These are phyloP conservation scores for Salvia rosmarinus DNA, from an alignment of 257 asterid genomes.

Conservation along the genomic window DNA sequence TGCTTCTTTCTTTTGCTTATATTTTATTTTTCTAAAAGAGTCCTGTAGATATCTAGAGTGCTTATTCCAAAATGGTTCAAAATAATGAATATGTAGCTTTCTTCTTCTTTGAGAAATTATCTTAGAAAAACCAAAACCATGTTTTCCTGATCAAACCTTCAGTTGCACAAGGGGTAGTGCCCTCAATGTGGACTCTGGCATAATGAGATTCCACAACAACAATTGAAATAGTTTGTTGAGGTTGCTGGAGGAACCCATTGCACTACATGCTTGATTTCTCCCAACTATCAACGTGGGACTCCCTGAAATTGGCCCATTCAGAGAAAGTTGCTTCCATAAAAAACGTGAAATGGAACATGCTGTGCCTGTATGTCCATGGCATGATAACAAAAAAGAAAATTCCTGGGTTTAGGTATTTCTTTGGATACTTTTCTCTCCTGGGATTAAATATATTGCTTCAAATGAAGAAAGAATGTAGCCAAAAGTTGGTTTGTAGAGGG, in stretches of 20 bases:
- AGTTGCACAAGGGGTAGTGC: background rate
- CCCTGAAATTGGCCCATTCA: slow-evolving; percentile 7
- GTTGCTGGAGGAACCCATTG: background rate
- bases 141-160: background rate
- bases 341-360: background rate
- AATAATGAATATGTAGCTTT: background rate
- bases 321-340: background rate
- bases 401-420: background rate
- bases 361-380: background rate
- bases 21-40: background rate
- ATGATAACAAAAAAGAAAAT: background rate
- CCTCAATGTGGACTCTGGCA: background rate
- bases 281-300: background rate
- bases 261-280: background rate
- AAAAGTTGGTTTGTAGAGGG: background rate
- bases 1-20: background rate
- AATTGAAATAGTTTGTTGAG: background rate
- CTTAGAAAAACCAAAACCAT: background rate
- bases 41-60: background rate
- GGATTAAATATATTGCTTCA: background rate
- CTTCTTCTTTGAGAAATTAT: background rate
- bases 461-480: background rate
- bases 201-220: slow-evolving; percentile 11
- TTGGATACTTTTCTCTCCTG: slow-evolving; percentile 3
- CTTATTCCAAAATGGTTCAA: background rate